phyloP scores from a whole-genome alignment of 2,329 filamentous ascomycete genomes.

The Clathrospora elynae region DNA sequence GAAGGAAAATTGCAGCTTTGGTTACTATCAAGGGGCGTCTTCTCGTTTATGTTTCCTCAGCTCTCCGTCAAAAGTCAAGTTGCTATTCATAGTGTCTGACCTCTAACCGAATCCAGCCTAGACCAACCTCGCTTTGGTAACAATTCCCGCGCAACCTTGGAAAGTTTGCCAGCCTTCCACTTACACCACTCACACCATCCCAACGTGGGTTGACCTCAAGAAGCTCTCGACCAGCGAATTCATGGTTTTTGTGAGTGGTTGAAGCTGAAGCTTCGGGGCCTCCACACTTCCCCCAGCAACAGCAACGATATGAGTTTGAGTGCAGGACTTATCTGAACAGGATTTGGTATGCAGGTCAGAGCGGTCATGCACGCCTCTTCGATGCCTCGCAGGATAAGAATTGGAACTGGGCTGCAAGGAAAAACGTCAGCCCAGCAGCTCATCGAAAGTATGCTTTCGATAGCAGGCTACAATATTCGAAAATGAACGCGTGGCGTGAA shows the following conservation, averaged over 20 bases:
- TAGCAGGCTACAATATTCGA: too few species aligned
- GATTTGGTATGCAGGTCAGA: slow-evolving; percentile 1
- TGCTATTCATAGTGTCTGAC: slow-evolving; percentile 27
- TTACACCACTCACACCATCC: slow-evolving; percentile 6
- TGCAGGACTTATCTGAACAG: not conserved
- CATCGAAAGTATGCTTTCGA: too few species aligned
- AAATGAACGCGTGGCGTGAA: too few species aligned
- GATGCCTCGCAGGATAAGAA: not conserved
- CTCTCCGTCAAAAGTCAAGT: slow-evolving; percentile 8
- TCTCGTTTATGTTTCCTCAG: slow-evolving; percentile 11
- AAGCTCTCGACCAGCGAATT: slow-evolving; percentile 9
- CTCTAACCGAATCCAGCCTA: slow-evolving; percentile 4
- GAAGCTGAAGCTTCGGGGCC: not conserved
- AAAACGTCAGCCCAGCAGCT: not conserved
- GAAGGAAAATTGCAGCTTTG: too few species aligned
- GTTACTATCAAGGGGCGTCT: not conserved
- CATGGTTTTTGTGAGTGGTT: too few species aligned
- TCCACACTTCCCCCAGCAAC: not conserved
- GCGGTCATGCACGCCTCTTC: slow-evolving; percentile 8
- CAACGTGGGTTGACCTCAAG: slow-evolving; percentile 25
- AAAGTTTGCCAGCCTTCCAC: slow-evolving; percentile 15
- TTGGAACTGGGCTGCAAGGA: slow-evolving; percentile 4
- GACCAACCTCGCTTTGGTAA: slow-evolving; percentile 8
- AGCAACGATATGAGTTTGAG: not conserved
- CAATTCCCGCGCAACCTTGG: slow-evolving; percentile 4